Evolutionary conservation across 257 asterid genomes (phyloP), one percentile per base, ranked within the genome.

Genomic region (Hygrophila difformis): DNA sequence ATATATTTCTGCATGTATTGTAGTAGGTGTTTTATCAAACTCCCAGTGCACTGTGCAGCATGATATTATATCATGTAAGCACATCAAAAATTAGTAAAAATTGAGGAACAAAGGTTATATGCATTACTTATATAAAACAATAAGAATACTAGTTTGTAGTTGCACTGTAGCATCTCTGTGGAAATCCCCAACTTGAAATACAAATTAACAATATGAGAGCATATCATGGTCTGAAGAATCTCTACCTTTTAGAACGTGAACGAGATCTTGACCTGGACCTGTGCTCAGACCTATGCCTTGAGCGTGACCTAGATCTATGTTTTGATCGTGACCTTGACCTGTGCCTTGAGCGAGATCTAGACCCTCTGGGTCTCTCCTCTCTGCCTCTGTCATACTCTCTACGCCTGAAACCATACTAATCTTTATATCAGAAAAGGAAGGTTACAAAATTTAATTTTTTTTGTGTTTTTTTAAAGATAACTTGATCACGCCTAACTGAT

Each of bases 221-320:
- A 31, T 10, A 47, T 22, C 20, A 24, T 18, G 3, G 40, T 18
- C 20, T 3, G 31, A 18, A 46, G 18, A n/a, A n/a, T n/a, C n/a
- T n/a, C 38, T 66, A 86, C 94, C 96, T 86, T 63, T 76, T 86
- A 39, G 93, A 82, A 41, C 74, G 77, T 33, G 93, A 78, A 50
- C 82, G 87, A 42, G 93, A 81, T 37, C 75, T 68, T 22, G 94
- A 78, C 73, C 84, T 70, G 48, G 94, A 73, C 57, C 72, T 76
- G 33, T 61, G 87, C 55, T 76, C 83, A 17, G 81, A 74, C 53
- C 59, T 72, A 61, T 68, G 74, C 65, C 45, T 76, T 16, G 91
- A 79, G 34, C 55, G 82, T 61, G 94, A 86, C 47, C 76, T 60
- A 43, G 96, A 74, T 64, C 79, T 66, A 29, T 44, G 91, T 13